Base-by-base conservation (phyloP, 352 stramenopile species). In the Phytopythium vexans region DNA sequence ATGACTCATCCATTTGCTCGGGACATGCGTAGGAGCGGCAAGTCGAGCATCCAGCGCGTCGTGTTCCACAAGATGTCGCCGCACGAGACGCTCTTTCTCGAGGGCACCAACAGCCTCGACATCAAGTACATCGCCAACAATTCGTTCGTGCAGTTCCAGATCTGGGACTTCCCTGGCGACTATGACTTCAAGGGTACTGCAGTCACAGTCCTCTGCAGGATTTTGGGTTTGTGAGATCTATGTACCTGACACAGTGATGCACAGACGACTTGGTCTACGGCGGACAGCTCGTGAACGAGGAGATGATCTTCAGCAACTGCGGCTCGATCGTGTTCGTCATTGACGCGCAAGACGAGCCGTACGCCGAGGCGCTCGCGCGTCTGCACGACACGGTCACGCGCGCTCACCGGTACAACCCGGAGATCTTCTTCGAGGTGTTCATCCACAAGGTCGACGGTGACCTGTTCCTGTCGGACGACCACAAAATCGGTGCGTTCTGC, bases 11-110 rank as follows among this genome's bases (percentile, higher is more conserved):
- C 9, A 31, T 37, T 15, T 49, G 44, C 3, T 32, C 36, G 54
- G 21, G 9, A 41, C 12, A 41, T 8, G 31, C 35, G 47, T 51
- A 90, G 80, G 64, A 93, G 85, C 58, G 85, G 86, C 69, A 95
- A 95, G 62, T 93, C 83, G 31, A 94, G 80, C 43, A 93, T 92
- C 59, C 85, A 99, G 66, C 90, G 93, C 58, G 97, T 99, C 52
- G 95, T 99, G 38, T 99, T 99, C 82, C 89, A 99, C 69, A 99
- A 99, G 77, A 98, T 99, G 94, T 98, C 91, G 43, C 95, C 97
- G 5, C 96, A 99, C 61, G 96, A 99, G 77, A 99, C 97, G 46
- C 68, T 99, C 34, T 99, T 99, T 57, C 70, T 97, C 12, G 87
- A 96, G 58, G 77, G 75, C 52, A 97, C 88, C 39, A 88, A 88